These are phyloP conservation scores for Cordyceps militaris DNA, from an alignment of 2,329 filamentous ascomycete genomes.

Conservation along the genomic window DNA sequence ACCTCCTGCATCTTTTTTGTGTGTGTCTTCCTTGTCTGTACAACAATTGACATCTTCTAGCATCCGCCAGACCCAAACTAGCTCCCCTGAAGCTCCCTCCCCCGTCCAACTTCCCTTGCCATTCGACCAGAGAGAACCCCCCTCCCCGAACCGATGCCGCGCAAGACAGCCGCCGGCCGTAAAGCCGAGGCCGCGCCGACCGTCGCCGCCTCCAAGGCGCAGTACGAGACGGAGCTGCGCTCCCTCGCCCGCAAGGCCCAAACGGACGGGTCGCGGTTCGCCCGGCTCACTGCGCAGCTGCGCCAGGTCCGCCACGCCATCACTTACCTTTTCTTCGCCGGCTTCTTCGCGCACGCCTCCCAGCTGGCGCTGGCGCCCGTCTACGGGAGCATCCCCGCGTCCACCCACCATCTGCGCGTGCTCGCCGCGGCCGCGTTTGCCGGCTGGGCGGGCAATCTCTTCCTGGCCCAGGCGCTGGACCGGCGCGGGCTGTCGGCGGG, in stretches of 20 bases:
- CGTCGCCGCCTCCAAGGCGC: slow-evolving; percentile 23
- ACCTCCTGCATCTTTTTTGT: neutral
- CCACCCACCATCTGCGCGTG: slow-evolving; percentile 61
- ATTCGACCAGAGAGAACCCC: neutral
- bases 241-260: slow-evolving; percentile 39
- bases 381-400: slow-evolving; percentile 76
- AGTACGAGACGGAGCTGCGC: slow-evolving; percentile 48
- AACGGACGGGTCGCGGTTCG: slow-evolving; percentile 23
- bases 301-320: slow-evolving; percentile 30
- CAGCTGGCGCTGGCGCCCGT: slow-evolving; percentile 75
- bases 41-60: neutral
- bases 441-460: slow-evolving; percentile 63
- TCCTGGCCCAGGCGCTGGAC: slow-evolving; percentile 33
- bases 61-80: neutral
- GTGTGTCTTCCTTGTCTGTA: neutral
- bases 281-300: slow-evolving; percentile 33
- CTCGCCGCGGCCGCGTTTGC: slow-evolving; percentile 60
- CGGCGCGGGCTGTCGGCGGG: slow-evolving; percentile 36
- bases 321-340: slow-evolving; percentile 32
- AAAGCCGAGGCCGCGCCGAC: slow-evolving; percentile 12
- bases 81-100: neutral
- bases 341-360: slow-evolving; percentile 61
- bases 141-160: neutral
- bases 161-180: neutral
- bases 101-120: neutral